Evolutionary conservation across 257 asterid species (phyloP).

Genomic region (Plantago major): DNA sequence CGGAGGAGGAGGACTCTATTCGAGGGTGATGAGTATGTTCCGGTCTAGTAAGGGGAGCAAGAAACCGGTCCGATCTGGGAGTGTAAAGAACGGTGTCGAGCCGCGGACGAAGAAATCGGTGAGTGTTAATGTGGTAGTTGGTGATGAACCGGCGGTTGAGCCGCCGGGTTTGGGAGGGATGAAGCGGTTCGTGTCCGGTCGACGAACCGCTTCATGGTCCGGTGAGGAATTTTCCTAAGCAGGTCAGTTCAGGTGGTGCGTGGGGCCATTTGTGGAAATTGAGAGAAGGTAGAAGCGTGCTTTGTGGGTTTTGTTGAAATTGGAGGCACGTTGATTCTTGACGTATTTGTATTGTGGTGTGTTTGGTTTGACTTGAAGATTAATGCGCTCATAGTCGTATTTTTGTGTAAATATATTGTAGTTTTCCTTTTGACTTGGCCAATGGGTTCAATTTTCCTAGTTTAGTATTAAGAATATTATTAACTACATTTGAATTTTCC

Average conservation of each 20-base stretch:
- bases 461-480: too few species aligned
- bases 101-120: conserved; percentile 24
- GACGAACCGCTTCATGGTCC: conserved; percentile 55
- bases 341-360: neutral
- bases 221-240: conserved; percentile 44
- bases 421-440: too few species aligned
- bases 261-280: conserved; percentile 24
- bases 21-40: conserved; percentile 48
- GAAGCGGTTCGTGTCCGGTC: conserved; percentile 62
- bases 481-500: too few species aligned
- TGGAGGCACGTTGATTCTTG: conserved; percentile 11
- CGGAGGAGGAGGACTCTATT: conserved; percentile 35
- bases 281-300: conserved; percentile 20
- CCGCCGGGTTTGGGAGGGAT: conserved; percentile 66
- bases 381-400: too few species aligned
- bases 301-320: conserved; percentile 14
- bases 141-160: conserved; percentile 35
- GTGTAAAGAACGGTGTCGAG: conserved; percentile 25
- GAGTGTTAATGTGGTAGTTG: conserved; percentile 18
- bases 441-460: too few species aligned
- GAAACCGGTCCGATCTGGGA: conserved; percentile 30
- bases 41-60: conserved; percentile 26
- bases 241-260: conserved; percentile 27
- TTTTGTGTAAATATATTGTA: too few species aligned
- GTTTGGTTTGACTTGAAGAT: neutral